A percentile compares a stretch with the other conserved stretches of the same genome.
phyloP scores from a whole-genome alignment of 768 basidiomycete species.

The Trametes maxima region DNA sequence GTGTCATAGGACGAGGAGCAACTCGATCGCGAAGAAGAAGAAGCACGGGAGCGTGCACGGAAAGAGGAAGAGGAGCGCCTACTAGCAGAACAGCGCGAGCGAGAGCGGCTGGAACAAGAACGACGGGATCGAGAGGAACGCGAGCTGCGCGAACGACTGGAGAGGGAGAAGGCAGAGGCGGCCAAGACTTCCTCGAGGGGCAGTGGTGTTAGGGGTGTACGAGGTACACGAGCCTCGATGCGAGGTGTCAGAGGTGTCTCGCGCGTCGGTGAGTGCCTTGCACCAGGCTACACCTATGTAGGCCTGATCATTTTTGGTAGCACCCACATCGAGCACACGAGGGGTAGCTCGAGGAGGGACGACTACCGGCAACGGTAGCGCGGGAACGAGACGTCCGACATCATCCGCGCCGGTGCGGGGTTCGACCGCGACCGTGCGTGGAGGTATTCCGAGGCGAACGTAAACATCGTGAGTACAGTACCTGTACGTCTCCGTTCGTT shows the following conservation, averaged over 20 bases:
- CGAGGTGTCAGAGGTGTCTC: slow-evolving; percentile 36
- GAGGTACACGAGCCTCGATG: slow-evolving; percentile 70
- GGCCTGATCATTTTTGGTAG: neutral
- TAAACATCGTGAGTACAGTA: too few relatives aligned
- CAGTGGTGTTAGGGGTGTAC: slow-evolving; percentile 69
- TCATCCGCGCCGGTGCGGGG: too few relatives aligned
- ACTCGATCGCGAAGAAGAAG: slow-evolving; percentile 47
- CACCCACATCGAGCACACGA: slow-evolving; percentile 11
- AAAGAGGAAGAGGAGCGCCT: slow-evolving; percentile 40
- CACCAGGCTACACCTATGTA: too few relatives aligned
- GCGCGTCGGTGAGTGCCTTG: slow-evolving; percentile 16
- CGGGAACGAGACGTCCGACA: too few relatives aligned
- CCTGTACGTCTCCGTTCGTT: too few relatives aligned
- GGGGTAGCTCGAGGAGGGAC: neutral
- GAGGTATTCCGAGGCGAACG: too few relatives aligned
- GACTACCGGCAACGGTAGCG: too few relatives aligned
- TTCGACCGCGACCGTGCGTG: too few relatives aligned
- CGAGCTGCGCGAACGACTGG: slow-evolving; percentile 45
- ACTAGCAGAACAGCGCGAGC: slow-evolving; percentile 38
- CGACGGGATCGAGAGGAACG: slow-evolving; percentile 48
- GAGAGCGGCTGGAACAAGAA: slow-evolving; percentile 53
- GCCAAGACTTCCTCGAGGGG: slow-evolving; percentile 31
- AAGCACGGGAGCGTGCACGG: slow-evolving; percentile 41
- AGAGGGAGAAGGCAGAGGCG: slow-evolving; percentile 49
- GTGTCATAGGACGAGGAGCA: slow-evolving; percentile 58